Conservation (phyloP, 2,329 filamentous ascomycete genomes). For the Leptographium radiaticola region DNA sequence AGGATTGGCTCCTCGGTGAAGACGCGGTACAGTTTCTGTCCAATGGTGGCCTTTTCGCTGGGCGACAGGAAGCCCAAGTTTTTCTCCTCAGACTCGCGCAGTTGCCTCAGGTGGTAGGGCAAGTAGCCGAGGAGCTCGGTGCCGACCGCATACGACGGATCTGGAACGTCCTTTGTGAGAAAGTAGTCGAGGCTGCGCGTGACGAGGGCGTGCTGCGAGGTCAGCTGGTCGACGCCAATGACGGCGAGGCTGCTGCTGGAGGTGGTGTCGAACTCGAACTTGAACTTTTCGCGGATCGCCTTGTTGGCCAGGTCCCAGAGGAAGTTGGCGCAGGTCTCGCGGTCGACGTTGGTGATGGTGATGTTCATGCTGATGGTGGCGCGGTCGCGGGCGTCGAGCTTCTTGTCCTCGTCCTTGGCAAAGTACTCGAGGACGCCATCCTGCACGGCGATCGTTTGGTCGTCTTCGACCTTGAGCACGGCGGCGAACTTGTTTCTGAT, state of each 20-base stretch:
- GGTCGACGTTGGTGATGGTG: background rate
- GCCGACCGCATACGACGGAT: background rate
- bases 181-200: background rate
- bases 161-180: background rate
- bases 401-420: background rate
- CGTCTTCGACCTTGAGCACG: background rate
- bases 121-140: background rate
- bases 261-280: background rate
- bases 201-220: background rate
- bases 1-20: background rate
- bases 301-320: background rate
- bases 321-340: background rate
- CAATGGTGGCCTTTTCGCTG: background rate
- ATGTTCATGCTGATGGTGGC: background rate
- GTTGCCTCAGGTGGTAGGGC: background rate
- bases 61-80: background rate
- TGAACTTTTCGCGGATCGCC: background rate
- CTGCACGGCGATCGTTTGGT: background rate
- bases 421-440: background rate
- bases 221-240: background rate
- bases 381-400: background rate
- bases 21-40: background rate
- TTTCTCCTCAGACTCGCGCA: background rate
- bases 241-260: background rate
- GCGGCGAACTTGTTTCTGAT: background rate